A percentile compares a stretch with the other conserved stretches of the same genome.
These are phyloP conservation scores for Solanum hybrid DNA, from an alignment of 305 asterid species.

Conservation along the genomic window DNA sequence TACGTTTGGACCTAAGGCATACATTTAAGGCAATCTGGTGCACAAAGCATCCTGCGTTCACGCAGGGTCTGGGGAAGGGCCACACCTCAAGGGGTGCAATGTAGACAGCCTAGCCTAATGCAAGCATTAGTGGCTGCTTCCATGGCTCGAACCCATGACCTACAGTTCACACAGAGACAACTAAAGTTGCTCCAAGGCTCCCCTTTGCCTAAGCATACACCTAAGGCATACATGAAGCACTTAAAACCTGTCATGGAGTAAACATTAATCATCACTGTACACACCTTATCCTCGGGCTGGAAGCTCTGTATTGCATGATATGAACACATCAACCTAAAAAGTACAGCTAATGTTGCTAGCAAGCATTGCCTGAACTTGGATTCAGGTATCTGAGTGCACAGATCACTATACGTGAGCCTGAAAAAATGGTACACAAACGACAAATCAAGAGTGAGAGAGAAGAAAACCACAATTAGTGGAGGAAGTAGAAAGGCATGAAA, in stretches of 20 bases:
- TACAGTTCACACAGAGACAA: not conserved
- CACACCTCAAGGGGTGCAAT: not conserved
- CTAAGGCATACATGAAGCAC: not conserved
- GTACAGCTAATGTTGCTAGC: constrained; percentile 71
- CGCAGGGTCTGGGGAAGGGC: not conserved
- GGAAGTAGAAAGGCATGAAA: constrained; percentile 13
- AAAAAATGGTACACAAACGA: constrained; percentile 15
- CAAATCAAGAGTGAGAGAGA: constrained; percentile 16
- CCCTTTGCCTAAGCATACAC: not conserved
- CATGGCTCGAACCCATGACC: not conserved
- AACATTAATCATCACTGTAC: not conserved
- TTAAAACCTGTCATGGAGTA: not conserved
- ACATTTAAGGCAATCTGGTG: not conserved
- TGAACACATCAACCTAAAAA: constrained; percentile 89
- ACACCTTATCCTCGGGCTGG: constrained; percentile 65
- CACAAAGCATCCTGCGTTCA: not conserved
- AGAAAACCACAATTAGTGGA: constrained; percentile 1
- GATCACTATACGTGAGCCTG: constrained; percentile 98
- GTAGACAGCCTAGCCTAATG: not conserved
- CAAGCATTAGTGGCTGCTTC: not conserved
- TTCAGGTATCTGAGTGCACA: constrained; percentile 87
- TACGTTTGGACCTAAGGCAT: not conserved
- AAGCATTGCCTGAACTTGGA: constrained; percentile 91
- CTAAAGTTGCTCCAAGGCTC: not conserved
- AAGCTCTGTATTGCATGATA: constrained; percentile 81